Evolutionary conservation across 768 basidiomycete species (phyloP).

Genomic region (Lactifluus subvellereus): DNA sequence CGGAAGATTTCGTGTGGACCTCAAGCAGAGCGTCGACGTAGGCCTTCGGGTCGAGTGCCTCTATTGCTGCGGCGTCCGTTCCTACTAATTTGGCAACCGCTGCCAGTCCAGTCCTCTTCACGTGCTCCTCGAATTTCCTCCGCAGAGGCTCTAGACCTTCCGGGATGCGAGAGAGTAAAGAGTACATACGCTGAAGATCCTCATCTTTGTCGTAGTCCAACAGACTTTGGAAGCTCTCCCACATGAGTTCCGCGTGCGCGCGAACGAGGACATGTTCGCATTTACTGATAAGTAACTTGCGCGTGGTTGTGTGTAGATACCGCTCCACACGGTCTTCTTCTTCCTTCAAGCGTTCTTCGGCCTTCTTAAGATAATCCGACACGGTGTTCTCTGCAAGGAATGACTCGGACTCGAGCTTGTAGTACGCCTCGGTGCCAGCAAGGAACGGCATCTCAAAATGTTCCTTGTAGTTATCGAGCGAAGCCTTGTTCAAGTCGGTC

Average conservation of each 20-base stretch:
- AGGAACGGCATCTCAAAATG: constrained; percentile 90
- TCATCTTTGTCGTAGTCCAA: constrained; percentile 93
- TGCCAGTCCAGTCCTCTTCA: constrained; percentile 81
- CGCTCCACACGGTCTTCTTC: constrained; percentile 94
- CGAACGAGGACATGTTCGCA: constrained; percentile 93
- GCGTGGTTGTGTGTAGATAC: constrained; percentile 85
- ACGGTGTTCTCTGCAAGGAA: constrained; percentile 87
- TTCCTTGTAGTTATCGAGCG: constrained; percentile 88
- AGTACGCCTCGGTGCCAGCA: constrained; percentile 82
- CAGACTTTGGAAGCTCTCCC: constrained; percentile 86
- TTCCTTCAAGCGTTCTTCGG: constrained; percentile 86
- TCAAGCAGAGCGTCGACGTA: constrained; percentile 91
- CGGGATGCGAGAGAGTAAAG: constrained; percentile 82
- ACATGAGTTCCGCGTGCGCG: constrained; percentile 78
- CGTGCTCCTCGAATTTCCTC: constrained; percentile 91
- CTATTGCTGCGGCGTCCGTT: constrained; percentile 47
- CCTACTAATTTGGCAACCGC: constrained; percentile 69
- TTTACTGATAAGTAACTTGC: constrained; percentile 70
- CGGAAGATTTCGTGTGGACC: constrained; percentile 87
- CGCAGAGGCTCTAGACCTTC: constrained; percentile 87
- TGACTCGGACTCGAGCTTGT: constrained; percentile 84
- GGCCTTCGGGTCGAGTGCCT: constrained; percentile 80
- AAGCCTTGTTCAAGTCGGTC: constrained; percentile 84
- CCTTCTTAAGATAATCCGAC: constrained; percentile 92
- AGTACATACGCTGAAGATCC: constrained; percentile 93